phyloP scores from a whole-genome alignment of 2,329 filamentous ascomycete genomes.

The Aspergillus pseudotamarii region DNA sequence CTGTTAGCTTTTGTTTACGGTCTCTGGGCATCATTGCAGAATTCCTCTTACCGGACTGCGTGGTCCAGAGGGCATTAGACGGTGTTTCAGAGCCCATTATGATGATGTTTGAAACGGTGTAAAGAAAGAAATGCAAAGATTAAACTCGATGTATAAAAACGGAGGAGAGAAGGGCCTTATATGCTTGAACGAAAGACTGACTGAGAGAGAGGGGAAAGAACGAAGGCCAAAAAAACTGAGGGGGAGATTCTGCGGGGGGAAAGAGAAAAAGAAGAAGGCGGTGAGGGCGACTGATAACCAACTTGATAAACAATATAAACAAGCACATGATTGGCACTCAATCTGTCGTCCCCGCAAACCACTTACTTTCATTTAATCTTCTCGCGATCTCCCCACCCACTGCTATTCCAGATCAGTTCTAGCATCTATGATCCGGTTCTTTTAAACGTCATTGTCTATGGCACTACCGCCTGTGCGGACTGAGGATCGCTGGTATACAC shows the following conservation, averaged over 20 bases:
- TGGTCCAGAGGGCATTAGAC: slow-evolving; percentile 34
- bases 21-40: slow-evolving; percentile 7
- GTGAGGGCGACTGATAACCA: slow-evolving; percentile 5
- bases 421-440: background rate
- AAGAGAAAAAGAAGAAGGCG: slow-evolving; percentile 10
- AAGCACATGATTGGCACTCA: background rate
- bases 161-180: background rate
- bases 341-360: slow-evolving; percentile 7
- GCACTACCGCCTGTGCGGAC: background rate
- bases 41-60: slow-evolving; percentile 36
- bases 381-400: background rate
- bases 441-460: background rate
- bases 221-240: slow-evolving; percentile 5
- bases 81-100: slow-evolving; percentile 35
- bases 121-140: background rate
- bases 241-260: slow-evolving; percentile 6
- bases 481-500: background rate
- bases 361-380: background rate
- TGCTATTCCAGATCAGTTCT: slow-evolving; percentile 5
- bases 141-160: background rate
- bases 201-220: slow-evolving; percentile 10
- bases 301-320: background rate
- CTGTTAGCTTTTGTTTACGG: slow-evolving; percentile 1
- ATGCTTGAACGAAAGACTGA: slow-evolving; percentile 10
- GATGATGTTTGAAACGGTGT: background rate